Evolutionary conservation across 1,284 basidiomycete species (phyloP), one percentile per base, ranked within the genome.

Genomic region (Leccinum huronense): DNA sequence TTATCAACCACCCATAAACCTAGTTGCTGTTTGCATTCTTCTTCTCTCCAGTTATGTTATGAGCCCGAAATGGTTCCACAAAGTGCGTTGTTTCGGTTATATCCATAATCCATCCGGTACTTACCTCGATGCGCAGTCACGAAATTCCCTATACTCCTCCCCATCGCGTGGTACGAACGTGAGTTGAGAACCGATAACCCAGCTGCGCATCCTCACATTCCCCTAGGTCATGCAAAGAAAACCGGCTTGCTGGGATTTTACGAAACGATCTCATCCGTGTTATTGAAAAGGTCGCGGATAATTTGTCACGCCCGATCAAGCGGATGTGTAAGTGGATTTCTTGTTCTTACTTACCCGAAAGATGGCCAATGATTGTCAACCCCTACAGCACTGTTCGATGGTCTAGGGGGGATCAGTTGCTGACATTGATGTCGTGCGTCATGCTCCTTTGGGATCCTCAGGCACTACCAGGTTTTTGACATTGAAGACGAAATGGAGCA

Each of bases 1-100:
- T 34, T 98, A 97, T 73, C 93, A 95, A 71, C 91, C 95, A 1
- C 95, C 95, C 0, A 80, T 97, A 70, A 97, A 96, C 75, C 77
- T 97, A 5, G 68, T 94, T 54, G 94, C 94, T 0, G 78, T 96
- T 11, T 86, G 86, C 60, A 79, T 95, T 65, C 90, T 97, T 84
- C 82, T 93, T 66, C 94, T 94, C 0, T 82, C 91, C 36, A 92
- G 89, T 68, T 94, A 91, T 72, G 78, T 93, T 53, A 80, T 96
- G 34, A 80, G 82, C 2, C 89, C 89, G 34, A 80, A 89, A 59
- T 93, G 91, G 91, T 94, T 94, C 73, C 93, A 95, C 72, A 95
- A 95, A 80, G 90, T 87, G 67, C 57, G 72, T 30, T 10, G 3
- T 16, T 40, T 42, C 8, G 5, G 60, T 27, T 19, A 16, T 60